phyloP scores from a whole-genome alignment of 78 protist species.

The Dictyostelium discoideum region DNA sequence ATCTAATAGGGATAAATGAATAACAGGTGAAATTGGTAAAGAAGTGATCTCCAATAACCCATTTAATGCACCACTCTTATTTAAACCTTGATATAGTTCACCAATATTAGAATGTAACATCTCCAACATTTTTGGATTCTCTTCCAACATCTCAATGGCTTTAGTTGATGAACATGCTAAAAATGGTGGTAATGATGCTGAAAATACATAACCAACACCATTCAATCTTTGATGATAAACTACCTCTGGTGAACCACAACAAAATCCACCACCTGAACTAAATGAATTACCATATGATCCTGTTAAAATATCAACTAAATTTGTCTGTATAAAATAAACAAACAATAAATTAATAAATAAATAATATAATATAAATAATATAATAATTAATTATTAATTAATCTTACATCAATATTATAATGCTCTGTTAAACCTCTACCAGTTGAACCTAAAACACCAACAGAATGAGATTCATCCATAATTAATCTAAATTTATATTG shows the following conservation, averaged over 20 bases:
- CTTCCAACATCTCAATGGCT: conserved; percentile 63
- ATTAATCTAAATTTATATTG: conserved; percentile 87
- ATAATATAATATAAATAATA: neutral
- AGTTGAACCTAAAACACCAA: conserved; percentile 95
- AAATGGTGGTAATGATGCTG: conserved; percentile 96
- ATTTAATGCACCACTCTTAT: neutral
- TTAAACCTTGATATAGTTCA: neutral
- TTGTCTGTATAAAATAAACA: neutral
- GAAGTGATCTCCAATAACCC: conserved; percentile 26
- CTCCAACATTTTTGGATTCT: conserved; percentile 15
- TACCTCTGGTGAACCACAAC: conserved; percentile 66
- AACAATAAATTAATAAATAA: too few relatives aligned
- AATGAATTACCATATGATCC: conserved; percentile 79
- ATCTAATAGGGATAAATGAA: conserved; percentile 40
- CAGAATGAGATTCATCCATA: conserved; percentile 94
- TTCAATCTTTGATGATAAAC: conserved; percentile 90
- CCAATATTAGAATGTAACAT: conserved; percentile 3
- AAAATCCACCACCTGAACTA: conserved; percentile 89
- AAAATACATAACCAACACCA: conserved; percentile 94
- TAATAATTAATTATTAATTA: neutral
- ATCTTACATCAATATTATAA: conserved; percentile 48
- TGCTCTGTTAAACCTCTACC: conserved; percentile 96
- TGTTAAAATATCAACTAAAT: conserved; percentile 51
- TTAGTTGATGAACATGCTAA: conserved; percentile 72
- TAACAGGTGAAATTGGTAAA: conserved; percentile 61